Conservation (phyloP, 1,284 basidiomycete genomes). For the Schizophyllum amplum region DNA sequence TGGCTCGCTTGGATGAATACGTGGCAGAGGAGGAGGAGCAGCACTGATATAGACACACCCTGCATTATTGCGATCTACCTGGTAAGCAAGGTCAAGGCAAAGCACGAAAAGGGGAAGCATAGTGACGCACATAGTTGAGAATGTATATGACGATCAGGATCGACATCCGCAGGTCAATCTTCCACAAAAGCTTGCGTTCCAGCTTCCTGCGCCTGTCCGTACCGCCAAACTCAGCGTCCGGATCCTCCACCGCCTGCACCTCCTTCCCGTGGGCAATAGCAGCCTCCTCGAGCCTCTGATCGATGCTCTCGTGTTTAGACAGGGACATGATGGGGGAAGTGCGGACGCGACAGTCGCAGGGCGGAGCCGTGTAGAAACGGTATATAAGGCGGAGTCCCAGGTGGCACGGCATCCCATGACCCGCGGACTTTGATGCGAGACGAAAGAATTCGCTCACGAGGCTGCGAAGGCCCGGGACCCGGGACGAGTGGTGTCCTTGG, state of each 20-base stretch:
- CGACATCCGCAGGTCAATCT: conserved; percentile 17
- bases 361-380: too few relatives aligned
- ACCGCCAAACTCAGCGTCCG: conserved; percentile 35
- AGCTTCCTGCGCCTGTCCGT: conserved; percentile 26
- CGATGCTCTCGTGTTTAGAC: too few relatives aligned
- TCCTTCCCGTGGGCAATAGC: too few relatives aligned
- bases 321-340: too few relatives aligned
- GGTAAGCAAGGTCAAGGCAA: background rate
- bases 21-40: background rate
- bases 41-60: background rate
- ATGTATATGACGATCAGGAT: conserved; percentile 4
- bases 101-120: conserved; percentile 6
- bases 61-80: background rate
- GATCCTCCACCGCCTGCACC: conserved; percentile 13
- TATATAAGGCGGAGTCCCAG: too few relatives aligned
- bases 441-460: too few relatives aligned
- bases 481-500: too few relatives aligned
- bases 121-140: background rate
- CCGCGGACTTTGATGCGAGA: too few relatives aligned
- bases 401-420: too few relatives aligned
- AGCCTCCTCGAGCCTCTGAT: too few relatives aligned
- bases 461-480: too few relatives aligned
- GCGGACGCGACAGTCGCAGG: too few relatives aligned
- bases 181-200: conserved; percentile 18
- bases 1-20: conserved; percentile 2